phyloP scores from a whole-genome alignment of 2,329 filamentous ascomycete species.

The Ophiostoma ulmi region DNA sequence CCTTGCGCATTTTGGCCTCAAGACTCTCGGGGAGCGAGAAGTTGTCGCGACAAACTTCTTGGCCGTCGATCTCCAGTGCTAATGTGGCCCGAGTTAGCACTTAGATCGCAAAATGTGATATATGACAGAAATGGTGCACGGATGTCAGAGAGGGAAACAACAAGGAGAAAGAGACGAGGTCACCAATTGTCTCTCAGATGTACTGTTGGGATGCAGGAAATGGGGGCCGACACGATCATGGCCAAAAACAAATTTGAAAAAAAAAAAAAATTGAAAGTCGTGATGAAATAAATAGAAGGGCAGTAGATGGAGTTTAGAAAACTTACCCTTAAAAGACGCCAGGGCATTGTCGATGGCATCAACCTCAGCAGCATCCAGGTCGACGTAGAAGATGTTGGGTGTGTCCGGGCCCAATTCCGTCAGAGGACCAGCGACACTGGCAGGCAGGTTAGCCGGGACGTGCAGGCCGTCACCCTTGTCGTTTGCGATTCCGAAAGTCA shows the following conservation, averaged over 20 bases:
- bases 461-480: not conserved
- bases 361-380: conserved; percentile 26
- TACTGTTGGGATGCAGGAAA: not conserved
- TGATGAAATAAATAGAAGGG: not conserved
- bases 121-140: conserved; percentile 1
- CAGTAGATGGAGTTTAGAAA: not conserved
- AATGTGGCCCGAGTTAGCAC: not conserved
- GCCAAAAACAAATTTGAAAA: not conserved
- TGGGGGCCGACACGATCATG: not conserved
- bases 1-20: conserved; percentile 34
- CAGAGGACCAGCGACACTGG: conserved; percentile 20
- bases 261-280: not conserved
- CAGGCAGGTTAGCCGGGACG: conserved; percentile 2
- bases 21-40: conserved; percentile 41
- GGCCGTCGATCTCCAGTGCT: conserved; percentile 35
- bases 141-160: not conserved
- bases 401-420: conserved; percentile 21
- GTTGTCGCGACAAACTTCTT: conserved; percentile 35
- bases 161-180: not conserved
- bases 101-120: conserved; percentile 9
- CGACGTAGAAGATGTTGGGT: conserved; percentile 18
- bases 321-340: conserved; percentile 31
- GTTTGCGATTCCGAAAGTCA: not conserved
- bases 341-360: conserved; percentile 30
- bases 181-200: not conserved